phyloP scores from a whole-genome alignment of 352 stramenopile species.

The Phytopythium mirpurense region DNA sequence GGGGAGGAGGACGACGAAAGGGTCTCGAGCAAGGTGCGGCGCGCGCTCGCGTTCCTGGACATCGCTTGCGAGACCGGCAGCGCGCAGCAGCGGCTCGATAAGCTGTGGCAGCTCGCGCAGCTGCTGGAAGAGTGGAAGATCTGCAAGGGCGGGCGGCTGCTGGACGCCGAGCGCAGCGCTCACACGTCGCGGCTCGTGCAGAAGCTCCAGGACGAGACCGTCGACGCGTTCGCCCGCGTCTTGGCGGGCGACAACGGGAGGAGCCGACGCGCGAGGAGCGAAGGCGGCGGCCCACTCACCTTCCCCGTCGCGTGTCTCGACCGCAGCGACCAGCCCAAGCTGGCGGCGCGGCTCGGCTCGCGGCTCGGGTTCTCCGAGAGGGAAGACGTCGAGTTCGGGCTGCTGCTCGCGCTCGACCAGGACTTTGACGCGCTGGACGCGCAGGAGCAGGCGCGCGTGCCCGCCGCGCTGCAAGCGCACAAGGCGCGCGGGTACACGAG shows the following conservation, averaged over 20 bases:
- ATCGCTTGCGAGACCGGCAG: slow-evolving; percentile 51
- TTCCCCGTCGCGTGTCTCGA: slow-evolving; percentile 56
- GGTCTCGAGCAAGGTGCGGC: slow-evolving; percentile 48
- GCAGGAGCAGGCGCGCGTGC: slow-evolving; percentile 14
- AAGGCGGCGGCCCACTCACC: slow-evolving; percentile 26
- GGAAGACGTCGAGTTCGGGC: slow-evolving; percentile 62
- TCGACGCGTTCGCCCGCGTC: slow-evolving; percentile 43
- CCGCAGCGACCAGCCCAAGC: slow-evolving; percentile 13
- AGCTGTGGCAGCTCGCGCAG: slow-evolving; percentile 73
- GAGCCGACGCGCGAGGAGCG: not conserved
- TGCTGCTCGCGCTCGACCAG: slow-evolving; percentile 53
- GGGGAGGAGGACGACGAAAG: slow-evolving; percentile 19
- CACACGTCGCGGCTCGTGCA: slow-evolving; percentile 47
- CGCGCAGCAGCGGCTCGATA: slow-evolving; percentile 54
- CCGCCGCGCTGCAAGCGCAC: not conserved
- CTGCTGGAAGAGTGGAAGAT: slow-evolving; percentile 72
- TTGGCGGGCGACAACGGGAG: slow-evolving; percentile 15
- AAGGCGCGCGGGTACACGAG: slow-evolving; percentile 39
- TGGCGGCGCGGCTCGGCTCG: slow-evolving; percentile 44
- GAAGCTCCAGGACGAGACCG: slow-evolving; percentile 40
- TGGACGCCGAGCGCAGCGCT: slow-evolving; percentile 52
- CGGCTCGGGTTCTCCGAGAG: slow-evolving; percentile 33
- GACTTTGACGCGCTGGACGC: slow-evolving; percentile 27
- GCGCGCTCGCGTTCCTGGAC: slow-evolving; percentile 55
- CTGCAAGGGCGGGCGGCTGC: slow-evolving; percentile 53